Evolutionary conservation across 331 rosid species (phyloP), one percentile per base, ranked within the genome.

Genomic region (Quercus phellos): DNA sequence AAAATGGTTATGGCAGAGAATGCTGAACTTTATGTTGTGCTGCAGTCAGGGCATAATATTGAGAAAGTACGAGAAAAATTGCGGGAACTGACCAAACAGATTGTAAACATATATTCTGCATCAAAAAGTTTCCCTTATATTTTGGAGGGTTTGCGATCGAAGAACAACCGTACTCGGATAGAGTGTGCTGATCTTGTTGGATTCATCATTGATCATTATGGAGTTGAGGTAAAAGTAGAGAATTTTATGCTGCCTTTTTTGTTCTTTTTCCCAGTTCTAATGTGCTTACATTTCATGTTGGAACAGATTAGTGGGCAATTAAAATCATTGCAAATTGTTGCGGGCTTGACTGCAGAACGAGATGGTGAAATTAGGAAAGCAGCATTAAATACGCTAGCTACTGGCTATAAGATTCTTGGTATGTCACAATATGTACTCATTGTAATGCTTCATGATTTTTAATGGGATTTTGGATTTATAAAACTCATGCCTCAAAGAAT

Each of bases 401-500:
- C 97, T 51, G 94, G 99, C 75, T 95, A 95, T 86, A 95, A 95
- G 91, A 89, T 95, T 85, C 97, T 95, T 71, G 99, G 99, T 95
- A 88, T 81, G 93, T 72, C 78, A 43, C 60, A 74, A 54, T 76
- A 32, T 51, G 0, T 64, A 55, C 34, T 18, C 21, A 9, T 50
- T 34, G n/a, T 14, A 16, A 32, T 29, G 5, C 26, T 55, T 7
- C 29, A 5, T 29, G 53, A 55, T 19, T 73, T 21, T 17, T 22
- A 16, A 5, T n/a, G 26, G 38, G 51, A 14, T 66, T 63, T 63
- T 63, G 21, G 30, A 29, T 5, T 3, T 66, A 50, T 73, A n/a
- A 26, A 72, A 32, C 21, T 71, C 10, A 14, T 64, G 38, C 70
- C 32, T 56, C 17, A 4, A 19, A 42, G 74, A 61, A 38, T 38